A percentile compares a stretch with the other conserved stretches of the same genome.
These are phyloP conservation scores for Cryphonectria naterciae DNA, from an alignment of 2,329 filamentous ascomycete genomes.

Conservation along the genomic window DNA sequence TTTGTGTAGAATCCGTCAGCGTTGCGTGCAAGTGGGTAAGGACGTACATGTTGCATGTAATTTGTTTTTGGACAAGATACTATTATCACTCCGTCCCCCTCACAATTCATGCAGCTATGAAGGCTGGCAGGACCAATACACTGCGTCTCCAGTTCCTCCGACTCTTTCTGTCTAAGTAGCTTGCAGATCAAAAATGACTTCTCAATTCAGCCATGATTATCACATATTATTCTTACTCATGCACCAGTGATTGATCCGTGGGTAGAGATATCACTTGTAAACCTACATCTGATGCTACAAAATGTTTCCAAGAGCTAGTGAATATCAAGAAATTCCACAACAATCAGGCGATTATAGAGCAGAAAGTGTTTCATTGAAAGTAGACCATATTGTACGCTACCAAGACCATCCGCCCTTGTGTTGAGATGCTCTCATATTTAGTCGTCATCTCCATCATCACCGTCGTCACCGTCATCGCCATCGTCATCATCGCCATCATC, in stretches of 20 bases:
- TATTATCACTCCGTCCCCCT: not conserved
- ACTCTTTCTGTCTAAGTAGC: not conserved
- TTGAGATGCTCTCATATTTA: not conserved
- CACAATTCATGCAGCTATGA: not conserved
- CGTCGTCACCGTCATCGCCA: not conserved
- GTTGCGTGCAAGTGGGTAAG: not conserved
- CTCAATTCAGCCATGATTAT: not conserved
- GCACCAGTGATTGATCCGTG: not conserved
- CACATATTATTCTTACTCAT: not conserved
- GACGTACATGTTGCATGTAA: too few relatives aligned
- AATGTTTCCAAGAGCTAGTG: not conserved
- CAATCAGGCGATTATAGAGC: not conserved
- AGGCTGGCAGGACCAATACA: not conserved
- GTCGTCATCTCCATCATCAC: conserved; percentile 9
- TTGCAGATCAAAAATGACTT: not conserved
- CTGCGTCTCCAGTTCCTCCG: not conserved
- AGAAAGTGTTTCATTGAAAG: not conserved
- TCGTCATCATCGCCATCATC: conserved; percentile 8
- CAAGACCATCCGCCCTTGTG: not conserved
- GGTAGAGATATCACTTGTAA: too few relatives aligned
- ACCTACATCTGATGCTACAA: not conserved
- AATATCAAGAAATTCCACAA: not conserved
- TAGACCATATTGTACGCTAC: not conserved
- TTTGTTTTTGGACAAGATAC: not conserved
- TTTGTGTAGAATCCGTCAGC: not conserved